Base-by-base conservation (phyloP, 1,139 yeast genomes). In the Arxiozyma telluris region DNA sequence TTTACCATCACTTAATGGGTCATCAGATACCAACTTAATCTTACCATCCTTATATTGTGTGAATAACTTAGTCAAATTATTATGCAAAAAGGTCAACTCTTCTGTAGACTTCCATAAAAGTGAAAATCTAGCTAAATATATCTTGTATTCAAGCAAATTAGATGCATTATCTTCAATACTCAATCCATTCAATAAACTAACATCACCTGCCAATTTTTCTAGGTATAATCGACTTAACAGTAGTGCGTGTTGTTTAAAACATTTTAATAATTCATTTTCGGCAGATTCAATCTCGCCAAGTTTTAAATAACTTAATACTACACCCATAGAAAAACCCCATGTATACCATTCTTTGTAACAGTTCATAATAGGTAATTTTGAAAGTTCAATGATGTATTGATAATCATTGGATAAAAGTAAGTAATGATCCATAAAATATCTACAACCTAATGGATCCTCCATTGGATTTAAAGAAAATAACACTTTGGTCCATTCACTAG, bases 391-490 rank as follows among this genome's bases (percentile, higher is more conserved):
- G 60, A 89, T 66, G 67, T 81, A 89, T 53, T 78, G 74, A 63
- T 76, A 83, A 58, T 87, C 88, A 46, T 78, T 83, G 50, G 88
- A 76, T 71, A 82, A 74, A 11, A 87, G 73, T 6, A 93, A 84
- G 65, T 87, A 89, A 63, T 79, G 84, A 66, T 89, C 96, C 61
- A 89, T 82, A 68, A 88, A 86, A 63, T 84, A 83, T 58, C 96
- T 76, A 6, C 85, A 90, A 15, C 96, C 96, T 55, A 84, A 72
- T 0, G 96, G 96, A 72, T 89, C 97, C 50, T 84, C 88, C 1
- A 82, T 78, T 1, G 96, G 96, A 43, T 82, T 78, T 48, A 89
- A 71, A 1, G 89, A 79, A 59, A 85, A 72, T 52, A 90, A 72
- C 8, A 85, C 73, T 64, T 87, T 89, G 61, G 87, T 80, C 72